phyloP scores from a whole-genome alignment of 345 rosid species.

The Cardamine occulta region DNA sequence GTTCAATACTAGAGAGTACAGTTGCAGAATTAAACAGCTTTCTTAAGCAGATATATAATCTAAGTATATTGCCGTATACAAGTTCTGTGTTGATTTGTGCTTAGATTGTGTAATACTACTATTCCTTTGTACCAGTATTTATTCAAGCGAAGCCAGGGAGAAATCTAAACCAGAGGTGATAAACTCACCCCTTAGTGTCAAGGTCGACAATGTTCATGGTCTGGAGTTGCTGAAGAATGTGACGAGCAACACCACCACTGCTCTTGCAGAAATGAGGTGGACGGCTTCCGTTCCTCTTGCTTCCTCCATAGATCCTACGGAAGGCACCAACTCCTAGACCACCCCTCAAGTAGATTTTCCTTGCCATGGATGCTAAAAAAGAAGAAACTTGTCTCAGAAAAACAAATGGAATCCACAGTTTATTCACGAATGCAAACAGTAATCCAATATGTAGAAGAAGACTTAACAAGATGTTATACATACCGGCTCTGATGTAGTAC shows the following conservation, averaged over 20 bases:
- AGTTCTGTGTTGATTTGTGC: not conserved
- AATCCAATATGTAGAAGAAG: not conserved
- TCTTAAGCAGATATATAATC: not conserved
- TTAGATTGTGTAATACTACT: no score
- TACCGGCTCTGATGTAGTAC: slow-evolving; percentile 72
- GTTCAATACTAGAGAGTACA: not conserved
- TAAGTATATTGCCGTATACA: not conserved
- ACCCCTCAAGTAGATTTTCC: slow-evolving; percentile 48
- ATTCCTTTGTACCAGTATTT: not conserved
- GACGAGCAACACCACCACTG: slow-evolving; percentile 51
- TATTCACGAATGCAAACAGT: not conserved
- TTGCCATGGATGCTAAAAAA: slow-evolving; percentile 47
- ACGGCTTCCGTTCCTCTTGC: slow-evolving; percentile 51
- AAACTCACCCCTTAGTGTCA: slow-evolving; percentile 49
- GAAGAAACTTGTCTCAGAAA: not conserved
- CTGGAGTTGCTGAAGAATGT: slow-evolving; percentile 52
- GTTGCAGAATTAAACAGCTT: not conserved
- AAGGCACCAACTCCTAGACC: slow-evolving; percentile 52
- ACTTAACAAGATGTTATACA: not conserved
- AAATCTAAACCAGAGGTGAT: not conserved
- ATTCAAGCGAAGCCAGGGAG: not conserved
- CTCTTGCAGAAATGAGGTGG: slow-evolving; percentile 52
- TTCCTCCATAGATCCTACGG: slow-evolving; percentile 52
- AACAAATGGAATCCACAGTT: not conserved
- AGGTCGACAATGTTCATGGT: slow-evolving; percentile 48